phyloP scores from a whole-genome alignment of 2,329 filamentous ascomycete species.

The Sporothrix globosa region DNA sequence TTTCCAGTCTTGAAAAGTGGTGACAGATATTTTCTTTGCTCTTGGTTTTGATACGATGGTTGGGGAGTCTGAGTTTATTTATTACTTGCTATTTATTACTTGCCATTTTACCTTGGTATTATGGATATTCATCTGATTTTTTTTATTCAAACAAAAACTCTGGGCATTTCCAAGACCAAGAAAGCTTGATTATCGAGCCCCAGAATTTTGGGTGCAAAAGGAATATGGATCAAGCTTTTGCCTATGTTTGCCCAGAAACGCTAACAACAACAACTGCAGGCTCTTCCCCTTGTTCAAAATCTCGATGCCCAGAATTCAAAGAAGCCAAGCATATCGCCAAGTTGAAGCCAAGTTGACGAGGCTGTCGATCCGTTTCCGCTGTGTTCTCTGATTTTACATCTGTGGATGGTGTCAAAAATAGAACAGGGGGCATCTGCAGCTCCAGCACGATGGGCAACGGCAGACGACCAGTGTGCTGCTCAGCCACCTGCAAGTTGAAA shows the following conservation, averaged over 20 bases:
- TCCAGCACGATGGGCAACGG: no score
- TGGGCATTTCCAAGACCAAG: background rate
- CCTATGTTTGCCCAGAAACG: constrained; percentile 25
- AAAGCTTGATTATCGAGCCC: constrained; percentile 3
- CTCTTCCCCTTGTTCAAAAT: background rate
- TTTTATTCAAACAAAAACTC: background rate
- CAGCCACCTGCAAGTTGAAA: constrained; percentile 18
- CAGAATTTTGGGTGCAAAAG: background rate
- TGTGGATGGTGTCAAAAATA: constrained; percentile 6
- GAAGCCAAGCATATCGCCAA: background rate
- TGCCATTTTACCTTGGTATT: background rate
- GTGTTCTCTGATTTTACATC: background rate
- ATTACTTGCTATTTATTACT: background rate
- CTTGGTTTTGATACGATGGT: background rate
- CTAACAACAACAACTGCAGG: background rate
- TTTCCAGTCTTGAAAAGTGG: background rate
- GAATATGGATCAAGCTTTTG: constrained; percentile 23
- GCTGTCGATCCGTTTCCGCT: background rate
- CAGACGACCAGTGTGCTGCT: constrained; percentile 5
- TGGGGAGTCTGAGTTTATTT: background rate
- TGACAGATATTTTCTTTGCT: background rate
- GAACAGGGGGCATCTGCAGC: background rate
- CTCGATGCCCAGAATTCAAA: background rate
- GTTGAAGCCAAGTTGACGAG: background rate
- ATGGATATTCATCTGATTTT: constrained; percentile 8